A percentile compares a stretch with the other conserved stretches of the same genome.
Evolutionary conservation across 2,329 filamentous ascomycete genomes (phyloP).

Genomic region (Colletotrichum scovillei): DNA sequence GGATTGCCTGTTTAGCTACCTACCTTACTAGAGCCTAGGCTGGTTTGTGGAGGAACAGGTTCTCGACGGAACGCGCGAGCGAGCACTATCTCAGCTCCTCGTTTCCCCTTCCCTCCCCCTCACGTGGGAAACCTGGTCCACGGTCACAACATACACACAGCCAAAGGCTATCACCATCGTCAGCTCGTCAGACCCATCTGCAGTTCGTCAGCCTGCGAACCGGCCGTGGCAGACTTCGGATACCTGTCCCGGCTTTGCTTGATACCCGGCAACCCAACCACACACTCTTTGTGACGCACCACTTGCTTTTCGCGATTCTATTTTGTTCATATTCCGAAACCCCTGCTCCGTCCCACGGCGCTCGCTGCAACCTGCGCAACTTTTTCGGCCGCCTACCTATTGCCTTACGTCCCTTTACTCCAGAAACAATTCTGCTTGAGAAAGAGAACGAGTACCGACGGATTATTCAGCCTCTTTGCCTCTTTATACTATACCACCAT

Average conservation of each 20-base stretch:
- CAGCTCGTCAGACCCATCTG: conserved; percentile 1
- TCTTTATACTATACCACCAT: neutral
- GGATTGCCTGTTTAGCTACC: neutral
- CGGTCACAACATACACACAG: conserved; percentile 23
- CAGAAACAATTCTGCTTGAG: conserved; percentile 1
- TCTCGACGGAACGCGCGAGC: conserved; percentile 8
- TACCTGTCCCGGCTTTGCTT: conserved; percentile 6
- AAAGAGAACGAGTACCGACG: neutral
- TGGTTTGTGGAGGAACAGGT: neutral
- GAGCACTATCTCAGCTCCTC: neutral
- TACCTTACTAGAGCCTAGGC: neutral
- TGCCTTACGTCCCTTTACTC: neutral
- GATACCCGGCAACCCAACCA: conserved; percentile 21
- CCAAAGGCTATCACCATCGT: conserved; percentile 17
- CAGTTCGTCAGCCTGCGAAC: conserved; percentile 7
- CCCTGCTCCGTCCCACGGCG: conserved; percentile 10
- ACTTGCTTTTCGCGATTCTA: conserved; percentile 11
- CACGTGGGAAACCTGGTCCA: conserved; percentile 22
- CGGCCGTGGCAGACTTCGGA: conserved; percentile 12
- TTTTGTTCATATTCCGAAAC: neutral
- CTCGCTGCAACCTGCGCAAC: conserved; percentile 3
- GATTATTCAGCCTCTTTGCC: neutral
- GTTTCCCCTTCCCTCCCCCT: conserved; percentile 21
- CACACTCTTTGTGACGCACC: conserved; percentile 18
- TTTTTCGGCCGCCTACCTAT: neutral